These are phyloP conservation scores for Fusarium euwallaceae DNA, from an alignment of 2,329 filamentous ascomycete species.

Conservation along the genomic window DNA sequence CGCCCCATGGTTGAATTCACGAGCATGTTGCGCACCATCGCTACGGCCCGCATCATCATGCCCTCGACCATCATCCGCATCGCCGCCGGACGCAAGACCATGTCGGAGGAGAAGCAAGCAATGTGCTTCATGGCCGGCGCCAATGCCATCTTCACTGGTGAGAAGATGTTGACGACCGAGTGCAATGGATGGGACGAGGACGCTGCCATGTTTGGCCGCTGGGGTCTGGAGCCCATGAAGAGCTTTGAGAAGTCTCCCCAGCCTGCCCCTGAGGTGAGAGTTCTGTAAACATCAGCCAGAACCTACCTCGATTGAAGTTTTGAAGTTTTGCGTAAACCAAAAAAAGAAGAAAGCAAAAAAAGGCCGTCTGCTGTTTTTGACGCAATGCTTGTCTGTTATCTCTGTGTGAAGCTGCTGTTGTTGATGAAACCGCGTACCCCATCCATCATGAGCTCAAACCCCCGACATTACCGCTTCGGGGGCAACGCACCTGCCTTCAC, in stretches of 20 bases:
- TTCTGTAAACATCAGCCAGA: constrained; percentile 30
- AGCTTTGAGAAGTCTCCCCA: constrained; percentile 57
- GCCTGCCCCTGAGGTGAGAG: constrained; percentile 43
- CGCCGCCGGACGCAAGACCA: constrained; percentile 85
- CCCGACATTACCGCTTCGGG: background rate
- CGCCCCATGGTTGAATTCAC: constrained; percentile 80
- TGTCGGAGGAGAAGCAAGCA: constrained; percentile 90
- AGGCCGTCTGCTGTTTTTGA: background rate
- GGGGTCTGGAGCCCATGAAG: constrained; percentile 85
- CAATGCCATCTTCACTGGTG: constrained; percentile 94
- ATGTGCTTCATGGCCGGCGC: constrained; percentile 91
- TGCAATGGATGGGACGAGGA: constrained; percentile 95
- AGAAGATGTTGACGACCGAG: constrained; percentile 95
- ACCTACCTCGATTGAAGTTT: background rate
- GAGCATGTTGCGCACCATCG: constrained; percentile 83
- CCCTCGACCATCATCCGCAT: constrained; percentile 88
- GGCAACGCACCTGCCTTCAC: constrained; percentile 2
- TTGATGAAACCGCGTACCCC: background rate
- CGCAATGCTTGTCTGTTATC: background rate
- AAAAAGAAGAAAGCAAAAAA: background rate
- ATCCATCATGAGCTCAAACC: background rate
- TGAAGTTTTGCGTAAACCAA: background rate
- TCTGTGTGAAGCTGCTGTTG: constrained; percentile 1
- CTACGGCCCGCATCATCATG: constrained; percentile 86
- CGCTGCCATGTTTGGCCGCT: constrained; percentile 83